These are phyloP conservation scores for Cyclotella distinguenda DNA, from an alignment of 108 stramenopile species.

Conservation along the genomic window DNA sequence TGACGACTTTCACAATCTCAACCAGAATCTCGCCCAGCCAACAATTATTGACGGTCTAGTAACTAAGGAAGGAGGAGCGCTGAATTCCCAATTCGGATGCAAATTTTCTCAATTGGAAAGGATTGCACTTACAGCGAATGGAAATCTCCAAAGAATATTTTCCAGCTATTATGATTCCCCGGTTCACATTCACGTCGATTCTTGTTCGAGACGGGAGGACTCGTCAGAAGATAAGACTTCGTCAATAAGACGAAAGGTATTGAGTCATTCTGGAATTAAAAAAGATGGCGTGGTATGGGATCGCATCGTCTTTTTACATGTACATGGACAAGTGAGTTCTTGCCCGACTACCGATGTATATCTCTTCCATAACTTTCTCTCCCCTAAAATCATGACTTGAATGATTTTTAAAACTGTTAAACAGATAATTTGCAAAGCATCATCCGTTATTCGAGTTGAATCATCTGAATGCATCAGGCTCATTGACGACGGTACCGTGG, in stretches of 20 bases:
- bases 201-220: slow-evolving; percentile 37
- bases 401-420: no score
- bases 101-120: slow-evolving; percentile 67
- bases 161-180: slow-evolving; percentile 84
- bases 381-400: not conserved
- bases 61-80: slow-evolving; percentile 50
- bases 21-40: not conserved
- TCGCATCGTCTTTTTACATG: slow-evolving; percentile 50
- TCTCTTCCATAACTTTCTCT: not conserved
- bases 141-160: slow-evolving; percentile 82
- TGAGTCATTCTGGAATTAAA: not conserved
- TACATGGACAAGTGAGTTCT: slow-evolving; percentile 21
- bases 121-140: slow-evolving; percentile 82
- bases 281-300: slow-evolving; percentile 49
- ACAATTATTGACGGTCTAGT: slow-evolving; percentile 46
- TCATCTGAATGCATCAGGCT: slow-evolving; percentile 47
- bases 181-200: slow-evolving; percentile 63
- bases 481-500: slow-evolving; percentile 72
- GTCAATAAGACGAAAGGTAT: not conserved
- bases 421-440: slow-evolving; percentile 68
- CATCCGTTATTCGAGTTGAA: slow-evolving; percentile 58
- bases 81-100: slow-evolving; percentile 38
- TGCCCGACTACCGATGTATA: not conserved
- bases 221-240: not conserved
- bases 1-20: not conserved